Base-by-base conservation (phyloP, 2,329 filamentous ascomycete genomes). In the Calonectria naviculata region DNA sequence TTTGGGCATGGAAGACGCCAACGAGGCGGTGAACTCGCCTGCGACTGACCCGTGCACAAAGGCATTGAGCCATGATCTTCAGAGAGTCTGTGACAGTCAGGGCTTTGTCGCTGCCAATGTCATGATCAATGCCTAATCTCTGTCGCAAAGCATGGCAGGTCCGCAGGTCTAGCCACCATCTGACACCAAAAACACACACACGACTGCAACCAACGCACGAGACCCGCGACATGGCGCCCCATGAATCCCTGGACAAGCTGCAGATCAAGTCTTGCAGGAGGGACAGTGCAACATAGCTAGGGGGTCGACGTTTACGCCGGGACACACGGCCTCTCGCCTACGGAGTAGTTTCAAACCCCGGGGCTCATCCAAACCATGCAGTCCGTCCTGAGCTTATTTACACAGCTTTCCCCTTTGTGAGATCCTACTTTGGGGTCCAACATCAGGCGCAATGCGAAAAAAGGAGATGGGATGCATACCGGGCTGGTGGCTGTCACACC, bases 401-500 rank as follows among this genome's bases (percentile, higher is more conserved):
- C 26, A 52, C 8, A 52, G 24, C 38, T 44, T 61, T 61, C 56
- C 56, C 56, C 56, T 61, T 61, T 44, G 56, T 44, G 56, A 31
- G 24, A 24, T 61, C 13, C 36, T 61, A n/a, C 38, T 28, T 41
- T 44, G 17, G 56, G 26, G 56, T 61, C 52, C 52, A 58, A 44
- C 62, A 24, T 47, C 54, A 46, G 58, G 42, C 29, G 62, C 54
- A 56, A 56, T 65, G 63, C 63, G 49, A 46, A 66, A 56, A 56
- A 66, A 46, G 41, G 41, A 19, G 65, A 58, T 49, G 41, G 42
- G 54, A 38, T 29, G 41, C 31, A 63, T 68, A 60, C 49, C 63
- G 56, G 56, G 58, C 24, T 68, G 65, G 69, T 68, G 66, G 41
- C 49, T 71, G 70, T 64, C 72, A 71, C 72, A 71, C 72, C 72